A percentile compares a stretch with the other conserved stretches of the same genome.
These are phyloP conservation scores for Ramichloridium luteum DNA, from an alignment of 2,329 filamentous ascomycete species.

Conservation along the genomic window DNA sequence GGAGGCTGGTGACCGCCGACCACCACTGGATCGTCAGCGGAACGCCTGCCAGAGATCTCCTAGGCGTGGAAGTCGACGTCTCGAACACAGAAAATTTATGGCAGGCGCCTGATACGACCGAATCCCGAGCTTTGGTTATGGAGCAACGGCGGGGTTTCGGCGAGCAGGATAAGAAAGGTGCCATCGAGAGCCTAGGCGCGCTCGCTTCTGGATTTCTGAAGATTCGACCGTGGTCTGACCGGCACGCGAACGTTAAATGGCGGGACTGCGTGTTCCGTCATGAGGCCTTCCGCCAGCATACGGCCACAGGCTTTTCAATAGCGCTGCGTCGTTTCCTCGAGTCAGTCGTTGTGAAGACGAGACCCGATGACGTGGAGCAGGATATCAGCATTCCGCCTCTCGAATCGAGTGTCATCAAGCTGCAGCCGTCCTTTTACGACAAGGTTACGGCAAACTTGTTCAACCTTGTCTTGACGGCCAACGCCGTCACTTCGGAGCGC, in stretches of 20 bases:
- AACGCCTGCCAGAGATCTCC: constrained; percentile 73
- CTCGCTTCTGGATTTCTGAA: constrained; percentile 59
- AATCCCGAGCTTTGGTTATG: constrained; percentile 19
- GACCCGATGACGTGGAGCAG: constrained; percentile 53
- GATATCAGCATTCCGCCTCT: constrained; percentile 58
- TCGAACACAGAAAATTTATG: constrained; percentile 25
- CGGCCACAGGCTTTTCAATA: constrained; percentile 48
- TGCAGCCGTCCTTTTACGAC: constrained; percentile 77
- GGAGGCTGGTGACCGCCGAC: constrained; percentile 46
- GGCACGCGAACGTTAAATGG: constrained; percentile 56
- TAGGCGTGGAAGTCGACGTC: constrained; percentile 56
- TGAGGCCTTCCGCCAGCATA: constrained; percentile 38
- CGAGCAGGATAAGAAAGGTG: constrained; percentile 29
- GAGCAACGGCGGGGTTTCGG: constrained; percentile 30
- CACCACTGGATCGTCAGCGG: constrained; percentile 83
- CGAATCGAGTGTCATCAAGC: constrained; percentile 55
- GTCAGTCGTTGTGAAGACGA: constrained; percentile 69
- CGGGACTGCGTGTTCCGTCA: constrained; percentile 52
- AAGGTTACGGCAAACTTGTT: constrained; percentile 75
- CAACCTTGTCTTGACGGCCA: constrained; percentile 69
- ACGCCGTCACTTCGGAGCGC: constrained; percentile 77
- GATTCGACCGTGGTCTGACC: constrained; percentile 60
- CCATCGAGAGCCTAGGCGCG: constrained; percentile 50
- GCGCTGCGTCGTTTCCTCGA: constrained; percentile 61
- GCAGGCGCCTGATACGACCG: constrained; percentile 6